Evolutionary conservation across 2,329 filamentous ascomycete species (phyloP).

Genomic region (Aspergillus pseudoglaucus): DNA sequence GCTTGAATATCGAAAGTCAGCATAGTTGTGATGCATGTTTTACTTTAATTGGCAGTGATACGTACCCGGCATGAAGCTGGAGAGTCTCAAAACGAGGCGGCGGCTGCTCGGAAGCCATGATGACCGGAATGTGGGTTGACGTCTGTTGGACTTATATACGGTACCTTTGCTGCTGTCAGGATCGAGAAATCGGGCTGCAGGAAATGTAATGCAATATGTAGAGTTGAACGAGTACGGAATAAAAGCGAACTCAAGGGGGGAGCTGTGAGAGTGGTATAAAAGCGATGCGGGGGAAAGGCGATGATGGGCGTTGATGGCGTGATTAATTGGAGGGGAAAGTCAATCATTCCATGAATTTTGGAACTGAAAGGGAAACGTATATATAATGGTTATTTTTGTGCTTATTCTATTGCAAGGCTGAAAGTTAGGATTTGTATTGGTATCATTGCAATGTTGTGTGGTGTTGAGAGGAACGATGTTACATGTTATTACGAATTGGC

Average conservation of each 20-base stretch:
- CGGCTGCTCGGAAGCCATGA: conserved; percentile 29
- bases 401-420: no score
- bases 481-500: no score
- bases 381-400: no score
- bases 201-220: no score
- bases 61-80: conserved; percentile 76
- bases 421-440: no score
- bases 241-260: neutral
- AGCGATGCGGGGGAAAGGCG: neutral
- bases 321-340: neutral
- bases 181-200: no score
- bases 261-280: neutral
- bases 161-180: no score
- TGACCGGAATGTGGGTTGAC: conserved; percentile 1
- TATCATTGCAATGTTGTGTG: no score
- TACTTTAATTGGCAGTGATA: conserved; percentile 4
- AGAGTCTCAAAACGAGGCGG: conserved; percentile 68
- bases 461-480: no score
- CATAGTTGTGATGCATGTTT: conserved; percentile 1
- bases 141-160: neutral
- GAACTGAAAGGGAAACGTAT: no score
- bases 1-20: conserved; percentile 40
- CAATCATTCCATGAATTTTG: neutral
- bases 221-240: neutral
- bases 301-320: neutral